Conservation (phyloP, 164 flowering plant species). For the Annona squamosa region DNA sequence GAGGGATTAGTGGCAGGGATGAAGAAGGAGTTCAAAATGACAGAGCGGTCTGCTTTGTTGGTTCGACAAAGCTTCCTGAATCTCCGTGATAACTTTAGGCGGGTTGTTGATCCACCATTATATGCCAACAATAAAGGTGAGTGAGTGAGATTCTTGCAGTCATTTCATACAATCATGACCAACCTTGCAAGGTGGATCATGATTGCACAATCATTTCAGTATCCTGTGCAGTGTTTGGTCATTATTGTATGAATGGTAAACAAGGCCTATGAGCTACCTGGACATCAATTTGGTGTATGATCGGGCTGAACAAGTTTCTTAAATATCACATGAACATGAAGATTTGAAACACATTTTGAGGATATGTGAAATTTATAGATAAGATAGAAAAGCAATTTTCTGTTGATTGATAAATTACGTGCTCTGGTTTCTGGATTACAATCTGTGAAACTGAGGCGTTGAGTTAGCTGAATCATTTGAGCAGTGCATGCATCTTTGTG, state of each 20-base stretch:
- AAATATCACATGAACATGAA: background rate
- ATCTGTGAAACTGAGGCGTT: too few relatives aligned
- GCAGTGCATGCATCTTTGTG: too few relatives aligned
- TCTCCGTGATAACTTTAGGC: conserved; percentile 71
- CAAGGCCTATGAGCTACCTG: background rate
- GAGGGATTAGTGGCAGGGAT: conserved; percentile 66
- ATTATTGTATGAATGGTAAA: background rate
- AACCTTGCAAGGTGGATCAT: background rate
- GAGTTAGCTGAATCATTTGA: too few relatives aligned
- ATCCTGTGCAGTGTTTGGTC: background rate
- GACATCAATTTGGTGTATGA: background rate
- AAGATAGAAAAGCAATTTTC: too few relatives aligned
- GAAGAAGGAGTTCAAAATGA: conserved; percentile 60
- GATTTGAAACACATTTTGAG: background rate
- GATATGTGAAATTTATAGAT: too few relatives aligned
- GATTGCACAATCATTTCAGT: background rate
- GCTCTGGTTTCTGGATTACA: too few relatives aligned
- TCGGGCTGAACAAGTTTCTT: background rate
- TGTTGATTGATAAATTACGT: too few relatives aligned
- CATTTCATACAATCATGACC: background rate
- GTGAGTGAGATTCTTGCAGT: background rate
- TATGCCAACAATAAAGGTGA: conserved; percentile 32
- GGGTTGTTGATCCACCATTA: conserved; percentile 66
- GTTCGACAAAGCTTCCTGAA: conserved; percentile 66
- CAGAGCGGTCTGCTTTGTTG: conserved; percentile 47